These are phyloP conservation scores for Fusarium dlaminii DNA, from an alignment of 2,329 filamentous ascomycete genomes.

Conservation along the genomic window DNA sequence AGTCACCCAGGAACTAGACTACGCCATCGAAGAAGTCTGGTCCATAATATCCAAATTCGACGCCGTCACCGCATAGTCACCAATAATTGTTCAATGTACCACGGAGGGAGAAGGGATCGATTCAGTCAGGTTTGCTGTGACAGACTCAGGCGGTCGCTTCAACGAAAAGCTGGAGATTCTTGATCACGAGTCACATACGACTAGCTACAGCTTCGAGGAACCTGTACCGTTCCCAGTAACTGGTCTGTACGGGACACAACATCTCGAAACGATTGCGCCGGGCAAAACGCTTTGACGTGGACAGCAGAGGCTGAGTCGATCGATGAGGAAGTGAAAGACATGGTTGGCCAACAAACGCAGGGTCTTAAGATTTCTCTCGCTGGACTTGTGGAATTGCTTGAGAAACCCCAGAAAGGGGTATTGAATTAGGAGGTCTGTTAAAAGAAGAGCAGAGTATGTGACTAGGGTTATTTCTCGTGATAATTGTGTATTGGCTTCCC, in stretches of 20 bases:
- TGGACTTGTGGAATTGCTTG: background rate
- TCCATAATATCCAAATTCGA: background rate
- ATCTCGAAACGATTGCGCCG: background rate
- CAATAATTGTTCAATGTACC: background rate
- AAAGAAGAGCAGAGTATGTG: accelerated
- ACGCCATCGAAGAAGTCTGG: background rate
- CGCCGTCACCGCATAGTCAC: background rate
- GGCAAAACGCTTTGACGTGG: background rate
- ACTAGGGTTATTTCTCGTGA: accelerated
- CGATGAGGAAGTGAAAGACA: background rate
- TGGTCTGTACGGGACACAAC: background rate
- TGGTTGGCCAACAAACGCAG: background rate
- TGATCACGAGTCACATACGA: accelerated
- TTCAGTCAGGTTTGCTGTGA: background rate
- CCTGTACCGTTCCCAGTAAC: background rate
- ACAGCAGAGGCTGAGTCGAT: background rate
- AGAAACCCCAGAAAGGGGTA: accelerated
- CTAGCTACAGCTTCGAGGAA: background rate
- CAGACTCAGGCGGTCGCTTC: accelerated
- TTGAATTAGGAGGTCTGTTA: background rate
- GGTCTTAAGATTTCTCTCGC: background rate
- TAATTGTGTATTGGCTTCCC: background rate
- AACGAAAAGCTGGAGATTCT: background rate
- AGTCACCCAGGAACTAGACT: background rate
- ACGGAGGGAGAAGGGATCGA: background rate